These are phyloP conservation scores for Elongisporangium anandrum DNA, from an alignment of 352 stramenopile species.

Conservation along the genomic window DNA sequence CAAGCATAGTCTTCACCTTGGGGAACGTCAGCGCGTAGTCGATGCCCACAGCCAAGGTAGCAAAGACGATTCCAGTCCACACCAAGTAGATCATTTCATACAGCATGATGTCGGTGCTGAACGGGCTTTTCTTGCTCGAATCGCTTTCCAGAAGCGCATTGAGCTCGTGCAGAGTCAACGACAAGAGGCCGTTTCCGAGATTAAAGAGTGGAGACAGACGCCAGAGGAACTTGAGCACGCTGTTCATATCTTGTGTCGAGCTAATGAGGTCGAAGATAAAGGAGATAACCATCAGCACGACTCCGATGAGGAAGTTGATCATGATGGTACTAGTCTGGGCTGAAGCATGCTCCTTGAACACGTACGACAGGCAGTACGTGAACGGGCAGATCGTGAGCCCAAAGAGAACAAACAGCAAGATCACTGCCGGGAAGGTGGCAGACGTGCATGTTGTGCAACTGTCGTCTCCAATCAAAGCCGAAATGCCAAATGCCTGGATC, in stretches of 20 bases:
- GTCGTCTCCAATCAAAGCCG: conserved; percentile 33
- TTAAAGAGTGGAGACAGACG: conserved; percentile 62
- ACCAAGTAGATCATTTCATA: conserved; percentile 57
- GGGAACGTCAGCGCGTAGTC: conserved; percentile 57
- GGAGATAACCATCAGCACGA: conserved; percentile 53
- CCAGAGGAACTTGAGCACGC: conserved; percentile 65
- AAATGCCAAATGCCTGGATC: conserved; percentile 46
- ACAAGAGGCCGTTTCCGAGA: conserved; percentile 43
- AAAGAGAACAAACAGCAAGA: conserved; percentile 56
- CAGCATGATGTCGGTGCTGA: conserved; percentile 52
- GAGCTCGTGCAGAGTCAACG: conserved; percentile 34
- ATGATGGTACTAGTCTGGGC: conserved; percentile 71
- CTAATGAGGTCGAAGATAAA: conserved; percentile 50
- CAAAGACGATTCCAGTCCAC: conserved; percentile 37
- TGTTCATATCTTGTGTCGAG: conserved; percentile 38
- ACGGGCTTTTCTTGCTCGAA: conserved; percentile 40
- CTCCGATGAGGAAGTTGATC: conserved; percentile 63
- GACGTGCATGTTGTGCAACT: conserved; percentile 43
- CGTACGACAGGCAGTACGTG: conserved; percentile 62
- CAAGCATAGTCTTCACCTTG: conserved; percentile 19
- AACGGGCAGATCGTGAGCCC: conserved; percentile 59
- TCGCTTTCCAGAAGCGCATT: conserved; percentile 17
- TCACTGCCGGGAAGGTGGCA: conserved; percentile 38
- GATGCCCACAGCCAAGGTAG: conserved; percentile 32
- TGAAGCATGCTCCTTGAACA: conserved; percentile 58